A percentile compares a stretch with the other conserved stretches of the same genome.
phyloP scores from a whole-genome alignment of 2,329 filamentous ascomycete genomes.

The Aspergillus sojae region DNA sequence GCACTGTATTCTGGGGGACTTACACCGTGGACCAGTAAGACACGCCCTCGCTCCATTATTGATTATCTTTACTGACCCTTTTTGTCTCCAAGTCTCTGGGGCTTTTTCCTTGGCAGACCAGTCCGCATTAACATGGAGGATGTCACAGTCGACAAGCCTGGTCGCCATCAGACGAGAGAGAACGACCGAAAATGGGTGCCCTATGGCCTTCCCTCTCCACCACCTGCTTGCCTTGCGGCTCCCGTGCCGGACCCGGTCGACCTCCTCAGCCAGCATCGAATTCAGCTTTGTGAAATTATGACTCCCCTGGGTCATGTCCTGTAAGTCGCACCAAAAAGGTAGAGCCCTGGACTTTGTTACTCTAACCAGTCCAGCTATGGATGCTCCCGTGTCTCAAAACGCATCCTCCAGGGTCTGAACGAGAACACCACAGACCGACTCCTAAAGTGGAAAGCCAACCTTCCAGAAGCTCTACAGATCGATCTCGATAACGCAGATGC shows the following conservation, averaged over 20 bases:
- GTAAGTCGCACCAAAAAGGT: slow-evolving; percentile 9
- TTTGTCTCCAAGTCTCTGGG: slow-evolving; percentile 13
- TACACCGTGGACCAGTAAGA: slow-evolving; percentile 24
- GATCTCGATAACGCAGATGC: slow-evolving; percentile 11
- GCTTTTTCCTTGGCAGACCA: slow-evolving; percentile 41
- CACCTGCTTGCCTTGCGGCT: neutral
- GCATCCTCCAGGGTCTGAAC: slow-evolving; percentile 13
- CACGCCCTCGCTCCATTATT: neutral
- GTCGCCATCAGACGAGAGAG: neutral
- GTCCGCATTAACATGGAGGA: slow-evolving; percentile 39
- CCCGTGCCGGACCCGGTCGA: neutral
- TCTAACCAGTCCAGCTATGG: slow-evolving; percentile 11
- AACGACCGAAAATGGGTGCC: slow-evolving; percentile 22
- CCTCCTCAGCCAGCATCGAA: slow-evolving; percentile 17
- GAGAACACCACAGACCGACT: slow-evolving; percentile 14
- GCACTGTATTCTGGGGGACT: slow-evolving; percentile 41
- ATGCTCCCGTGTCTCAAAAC: slow-evolving; percentile 16
- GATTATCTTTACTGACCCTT: neutral
- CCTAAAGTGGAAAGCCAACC: slow-evolving; percentile 15
- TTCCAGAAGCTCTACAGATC: slow-evolving; percentile 22
- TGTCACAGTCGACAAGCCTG: slow-evolving; percentile 37
- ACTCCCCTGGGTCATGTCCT: slow-evolving; percentile 33
- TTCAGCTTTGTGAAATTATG: slow-evolving; percentile 36
- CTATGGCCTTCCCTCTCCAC: slow-evolving; percentile 19
- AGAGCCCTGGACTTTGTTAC: rapidly evolving